A percentile compares a stretch with the other conserved stretches of the same genome.
phyloP scores from a whole-genome alignment of 1,139 yeast genomes.

The Candida tropicalis region DNA sequence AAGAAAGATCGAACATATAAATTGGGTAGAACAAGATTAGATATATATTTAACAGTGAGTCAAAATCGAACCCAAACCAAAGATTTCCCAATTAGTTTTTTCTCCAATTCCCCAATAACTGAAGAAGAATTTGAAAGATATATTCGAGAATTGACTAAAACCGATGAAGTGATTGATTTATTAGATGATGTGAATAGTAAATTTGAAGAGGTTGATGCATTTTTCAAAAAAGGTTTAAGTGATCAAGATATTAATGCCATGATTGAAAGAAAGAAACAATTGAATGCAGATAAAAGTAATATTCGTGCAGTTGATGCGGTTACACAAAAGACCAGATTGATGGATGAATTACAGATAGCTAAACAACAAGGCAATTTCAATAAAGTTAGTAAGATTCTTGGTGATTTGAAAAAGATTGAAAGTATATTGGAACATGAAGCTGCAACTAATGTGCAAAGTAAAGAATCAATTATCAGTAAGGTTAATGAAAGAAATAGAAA shows the following conservation, averaged over 20 bases:
- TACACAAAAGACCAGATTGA: constrained; percentile 68
- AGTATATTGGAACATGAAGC: constrained; percentile 22
- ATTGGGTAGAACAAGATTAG: constrained; percentile 56
- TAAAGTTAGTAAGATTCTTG: constrained; percentile 55
- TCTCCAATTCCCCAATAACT: constrained; percentile 75
- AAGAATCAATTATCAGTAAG: constrained; percentile 46
- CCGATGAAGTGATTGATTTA: constrained; percentile 64
- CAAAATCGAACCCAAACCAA: constrained; percentile 70
- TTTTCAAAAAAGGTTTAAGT: constrained; percentile 68
- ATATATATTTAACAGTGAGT: constrained; percentile 64
- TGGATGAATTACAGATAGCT: constrained; percentile 79
- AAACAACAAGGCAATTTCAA: constrained; percentile 60
- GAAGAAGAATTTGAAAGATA: constrained; percentile 75
- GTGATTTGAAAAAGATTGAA: constrained; percentile 46
- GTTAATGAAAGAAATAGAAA: constrained; percentile 83
- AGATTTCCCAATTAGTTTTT: constrained; percentile 71
- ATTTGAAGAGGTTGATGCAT: constrained; percentile 57
- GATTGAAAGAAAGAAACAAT: constrained; percentile 67
- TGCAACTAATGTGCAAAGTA: constrained; percentile 13
- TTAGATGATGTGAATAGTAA: constrained; percentile 69
- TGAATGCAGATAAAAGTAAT: constrained; percentile 44
- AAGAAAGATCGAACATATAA: constrained; percentile 58
- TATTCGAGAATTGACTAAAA: constrained; percentile 58
- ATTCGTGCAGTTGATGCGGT: constrained; percentile 68
- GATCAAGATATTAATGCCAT: constrained; percentile 79